Percentiles rank a stretch among this genome's conserved stretches.
phyloP scores from a whole-genome alignment of 805 yeast species.

The Grigorovia humatica region DNA sequence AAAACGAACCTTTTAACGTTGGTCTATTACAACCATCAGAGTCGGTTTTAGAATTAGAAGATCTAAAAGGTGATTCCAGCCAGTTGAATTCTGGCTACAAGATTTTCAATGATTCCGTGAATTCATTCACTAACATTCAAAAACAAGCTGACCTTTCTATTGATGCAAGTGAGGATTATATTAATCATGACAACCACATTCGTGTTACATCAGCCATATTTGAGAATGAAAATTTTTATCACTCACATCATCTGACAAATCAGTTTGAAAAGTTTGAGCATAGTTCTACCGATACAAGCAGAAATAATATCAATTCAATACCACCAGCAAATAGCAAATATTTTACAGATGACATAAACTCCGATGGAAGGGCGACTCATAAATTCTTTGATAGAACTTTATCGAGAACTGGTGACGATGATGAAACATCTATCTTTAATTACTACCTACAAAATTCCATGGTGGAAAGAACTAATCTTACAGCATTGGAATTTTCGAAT shows the following conservation, averaged over 20 bases:
- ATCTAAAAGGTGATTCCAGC: background rate
- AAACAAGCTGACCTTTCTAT: background rate
- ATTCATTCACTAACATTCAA: background rate
- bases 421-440: background rate
- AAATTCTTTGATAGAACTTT: background rate
- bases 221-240: background rate
- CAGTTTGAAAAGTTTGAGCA: background rate
- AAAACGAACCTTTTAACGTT: background rate
- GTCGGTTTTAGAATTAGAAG: slow-evolving; percentile 1
- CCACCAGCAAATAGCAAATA: no score
- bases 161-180: background rate
- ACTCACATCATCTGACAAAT: background rate
- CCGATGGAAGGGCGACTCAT: no score
- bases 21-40: background rate
- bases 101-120: slow-evolving; percentile 2
- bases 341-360: no score
- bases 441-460: background rate
- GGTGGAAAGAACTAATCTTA: background rate
- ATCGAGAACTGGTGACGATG: background rate
- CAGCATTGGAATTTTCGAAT: background rate
- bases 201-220: background rate
- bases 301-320: no score
- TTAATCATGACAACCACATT: background rate
- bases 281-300: background rate
- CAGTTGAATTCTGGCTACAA: background rate